These are phyloP conservation scores for Viola odorata DNA, from an alignment of 345 rosid species.

Conservation along the genomic window DNA sequence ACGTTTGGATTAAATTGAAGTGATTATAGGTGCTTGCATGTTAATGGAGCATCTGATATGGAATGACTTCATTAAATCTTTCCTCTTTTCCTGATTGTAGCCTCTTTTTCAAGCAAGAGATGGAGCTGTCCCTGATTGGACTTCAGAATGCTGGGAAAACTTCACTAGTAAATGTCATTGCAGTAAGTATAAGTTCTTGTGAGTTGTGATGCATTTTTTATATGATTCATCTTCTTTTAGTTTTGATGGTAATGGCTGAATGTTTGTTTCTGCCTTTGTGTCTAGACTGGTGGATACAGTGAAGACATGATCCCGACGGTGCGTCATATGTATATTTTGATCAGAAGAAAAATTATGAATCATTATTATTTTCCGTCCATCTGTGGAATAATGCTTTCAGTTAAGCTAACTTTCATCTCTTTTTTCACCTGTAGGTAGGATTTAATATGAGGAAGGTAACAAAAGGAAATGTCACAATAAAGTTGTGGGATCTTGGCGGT, in stretches of 20 bases:
- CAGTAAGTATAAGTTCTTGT: conserved; percentile 42
- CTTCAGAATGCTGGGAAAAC: conserved; percentile 89
- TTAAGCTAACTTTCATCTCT: neutral
- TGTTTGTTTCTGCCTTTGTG: conserved; percentile 9
- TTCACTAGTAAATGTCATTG: conserved; percentile 74
- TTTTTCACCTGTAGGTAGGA: conserved; percentile 48
- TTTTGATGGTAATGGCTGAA: conserved; percentile 19
- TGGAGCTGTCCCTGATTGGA: conserved; percentile 84
- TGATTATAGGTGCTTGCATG: too few relatives aligned
- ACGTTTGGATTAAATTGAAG: too few relatives aligned
- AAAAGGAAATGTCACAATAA: conserved; percentile 77
- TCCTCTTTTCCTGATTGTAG: conserved; percentile 29
- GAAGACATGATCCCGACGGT: conserved; percentile 97
- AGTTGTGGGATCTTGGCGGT: conserved; percentile 91
- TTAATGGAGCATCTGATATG: neutral
- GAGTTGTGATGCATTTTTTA: neutral
- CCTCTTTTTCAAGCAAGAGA: conserved; percentile 81
- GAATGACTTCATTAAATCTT: neutral
- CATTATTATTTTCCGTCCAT: neutral
- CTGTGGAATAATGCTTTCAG: neutral
- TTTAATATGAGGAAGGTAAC: conserved; percentile 89
- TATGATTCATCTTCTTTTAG: conserved; percentile 7
- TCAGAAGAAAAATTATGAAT: neutral
- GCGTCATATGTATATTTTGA: conserved; percentile 10
- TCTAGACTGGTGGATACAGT: conserved; percentile 81